Conservation (phyloP, 805 yeast genomes). For the Metschnikowia lunata region DNA sequence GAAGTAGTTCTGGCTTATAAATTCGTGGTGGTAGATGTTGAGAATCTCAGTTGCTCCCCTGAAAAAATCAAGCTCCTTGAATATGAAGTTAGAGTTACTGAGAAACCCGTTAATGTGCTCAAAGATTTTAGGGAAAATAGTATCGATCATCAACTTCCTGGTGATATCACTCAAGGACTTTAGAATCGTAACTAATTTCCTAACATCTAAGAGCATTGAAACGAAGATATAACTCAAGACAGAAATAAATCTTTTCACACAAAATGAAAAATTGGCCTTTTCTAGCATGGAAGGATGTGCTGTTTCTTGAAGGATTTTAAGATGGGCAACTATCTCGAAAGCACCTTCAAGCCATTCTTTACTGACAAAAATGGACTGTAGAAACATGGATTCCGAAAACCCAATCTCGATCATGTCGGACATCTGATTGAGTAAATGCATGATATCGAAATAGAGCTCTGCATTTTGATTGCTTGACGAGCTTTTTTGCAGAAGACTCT, state of each 20-base stretch:
- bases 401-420: conserved; percentile 29
- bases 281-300: conserved; percentile 23
- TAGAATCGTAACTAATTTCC: conserved; percentile 22
- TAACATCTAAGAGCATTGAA: conserved; percentile 21
- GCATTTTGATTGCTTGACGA: conserved; percentile 14
- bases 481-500: conserved; percentile 1
- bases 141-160: conserved; percentile 28
- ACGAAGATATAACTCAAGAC: conserved; percentile 36
- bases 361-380: conserved; percentile 23
- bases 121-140: conserved; percentile 34
- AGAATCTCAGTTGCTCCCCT: conserved; percentile 24
- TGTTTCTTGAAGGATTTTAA: conserved; percentile 19
- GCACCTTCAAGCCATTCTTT: conserved; percentile 37
- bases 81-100: conserved; percentile 30
- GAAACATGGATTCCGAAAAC: conserved; percentile 19
- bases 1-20: conserved; percentile 25
- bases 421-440: conserved; percentile 35
- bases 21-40: conserved; percentile 26
- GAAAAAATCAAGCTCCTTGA: conserved; percentile 29
- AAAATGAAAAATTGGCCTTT: conserved; percentile 13
- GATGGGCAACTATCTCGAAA: conserved; percentile 34
- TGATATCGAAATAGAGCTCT: conserved; percentile 27
- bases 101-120: conserved; percentile 34
- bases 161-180: conserved; percentile 32
- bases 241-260: conserved; percentile 26